Evolutionary conservation across 176 grass and related monocot species (phyloP).

Genomic region (Carex littledalei): DNA sequence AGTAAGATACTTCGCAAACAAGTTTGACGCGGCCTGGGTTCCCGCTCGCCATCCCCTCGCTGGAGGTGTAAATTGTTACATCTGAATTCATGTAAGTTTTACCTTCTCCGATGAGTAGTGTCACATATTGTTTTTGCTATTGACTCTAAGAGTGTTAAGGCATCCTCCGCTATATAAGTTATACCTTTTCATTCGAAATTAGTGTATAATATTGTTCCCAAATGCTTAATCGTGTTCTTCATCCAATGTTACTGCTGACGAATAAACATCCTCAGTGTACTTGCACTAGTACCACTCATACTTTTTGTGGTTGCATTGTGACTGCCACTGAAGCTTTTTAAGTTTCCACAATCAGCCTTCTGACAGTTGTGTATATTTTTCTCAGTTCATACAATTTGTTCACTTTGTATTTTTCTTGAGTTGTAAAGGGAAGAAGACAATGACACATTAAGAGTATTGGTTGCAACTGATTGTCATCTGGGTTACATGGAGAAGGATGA

Average conservation of each 20-base stretch:
- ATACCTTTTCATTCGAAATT: neutral
- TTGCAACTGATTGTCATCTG: constrained; percentile 70
- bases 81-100: constrained; percentile 4
- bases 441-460: constrained; percentile 42
- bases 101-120: neutral
- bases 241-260: neutral
- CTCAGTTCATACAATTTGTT: neutral
- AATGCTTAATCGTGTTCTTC: neutral
- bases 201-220: neutral
- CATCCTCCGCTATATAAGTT: neutral
- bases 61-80: neutral
- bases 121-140: neutral
- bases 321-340: neutral
- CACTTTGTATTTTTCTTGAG: neutral
- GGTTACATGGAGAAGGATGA: constrained; percentile 93
- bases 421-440: constrained; percentile 23
- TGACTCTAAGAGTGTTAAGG: neutral
- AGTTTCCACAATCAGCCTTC: neutral
- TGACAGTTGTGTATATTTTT: neutral
- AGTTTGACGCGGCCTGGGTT: too few species aligned
- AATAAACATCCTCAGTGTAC: neutral
- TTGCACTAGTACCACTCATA: neutral
- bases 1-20: too few species aligned
- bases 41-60: too few species aligned
- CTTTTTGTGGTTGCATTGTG: neutral